phyloP scores from a whole-genome alignment of 2,329 filamentous ascomycete genomes.

The Epichloe uncinata region DNA sequence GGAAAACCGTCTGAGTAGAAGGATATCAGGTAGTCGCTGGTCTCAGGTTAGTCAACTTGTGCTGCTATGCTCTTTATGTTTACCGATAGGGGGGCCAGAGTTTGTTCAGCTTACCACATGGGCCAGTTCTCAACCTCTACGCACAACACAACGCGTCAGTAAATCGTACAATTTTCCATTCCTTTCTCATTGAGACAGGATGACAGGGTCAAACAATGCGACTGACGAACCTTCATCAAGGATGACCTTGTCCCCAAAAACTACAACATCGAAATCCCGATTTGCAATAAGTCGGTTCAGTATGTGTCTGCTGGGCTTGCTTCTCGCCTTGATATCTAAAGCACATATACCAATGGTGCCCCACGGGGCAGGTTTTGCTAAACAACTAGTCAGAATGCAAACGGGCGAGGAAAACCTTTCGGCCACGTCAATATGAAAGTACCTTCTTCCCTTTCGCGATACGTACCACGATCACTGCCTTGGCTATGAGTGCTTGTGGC shows the following conservation, averaged over 20 bases:
- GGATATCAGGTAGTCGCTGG: conserved; percentile 80
- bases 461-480: conserved; percentile 51
- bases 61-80: conserved; percentile 21
- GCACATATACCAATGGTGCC: conserved; percentile 86
- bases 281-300: conserved; percentile 83
- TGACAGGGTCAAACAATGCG: neutral
- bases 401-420: neutral
- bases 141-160: neutral
- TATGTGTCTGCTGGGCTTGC: conserved; percentile 94
- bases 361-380: conserved; percentile 43
- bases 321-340: conserved; percentile 86
- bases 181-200: neutral
- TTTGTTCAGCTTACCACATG: conserved; percentile 46
- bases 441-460: conserved; percentile 45
- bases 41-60: conserved; percentile 5
- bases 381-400: conserved; percentile 16
- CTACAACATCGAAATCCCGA: conserved; percentile 87
- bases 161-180: neutral
- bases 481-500: conserved; percentile 71
- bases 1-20: conserved; percentile 98
- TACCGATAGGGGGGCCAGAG: conserved; percentile 15
- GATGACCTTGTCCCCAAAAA: conserved; percentile 98
- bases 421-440: neutral
- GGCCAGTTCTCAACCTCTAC: conserved; percentile 91
- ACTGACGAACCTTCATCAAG: conserved; percentile 63